phyloP scores from a whole-genome alignment of 1,139 yeast genomes.

The Taphrina pruni region DNA sequence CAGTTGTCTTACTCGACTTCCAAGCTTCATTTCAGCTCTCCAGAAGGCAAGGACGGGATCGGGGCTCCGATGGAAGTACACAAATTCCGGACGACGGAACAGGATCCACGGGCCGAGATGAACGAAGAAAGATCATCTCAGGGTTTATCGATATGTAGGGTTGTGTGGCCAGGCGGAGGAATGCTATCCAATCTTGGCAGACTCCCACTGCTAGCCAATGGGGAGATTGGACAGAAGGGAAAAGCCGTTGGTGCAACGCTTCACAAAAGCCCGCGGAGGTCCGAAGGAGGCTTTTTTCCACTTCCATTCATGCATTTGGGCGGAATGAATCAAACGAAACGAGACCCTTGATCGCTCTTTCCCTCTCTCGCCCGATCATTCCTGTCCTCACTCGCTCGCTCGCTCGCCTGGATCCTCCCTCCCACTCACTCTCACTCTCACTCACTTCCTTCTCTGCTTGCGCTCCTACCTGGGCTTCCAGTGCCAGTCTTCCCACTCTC shows the following conservation, averaged over 20 bases:
- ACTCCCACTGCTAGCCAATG: background rate
- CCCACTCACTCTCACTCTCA: background rate
- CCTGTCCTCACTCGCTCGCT: background rate
- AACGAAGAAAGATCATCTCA: no score
- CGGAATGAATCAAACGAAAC: background rate
- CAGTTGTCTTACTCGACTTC: no score
- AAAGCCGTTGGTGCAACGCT: background rate
- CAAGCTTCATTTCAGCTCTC: no score
- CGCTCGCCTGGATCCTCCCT: background rate
- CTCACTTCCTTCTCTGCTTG: background rate
- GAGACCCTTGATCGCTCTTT: background rate
- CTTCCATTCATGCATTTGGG: background rate
- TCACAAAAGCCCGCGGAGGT: no score
- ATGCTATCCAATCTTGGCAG: no score
- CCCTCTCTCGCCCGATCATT: conserved; percentile 4
- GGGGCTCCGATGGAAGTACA: no score
- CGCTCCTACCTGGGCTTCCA: background rate
- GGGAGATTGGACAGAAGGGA: background rate
- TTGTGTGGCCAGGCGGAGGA: no score
- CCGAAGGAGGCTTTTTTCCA: background rate
- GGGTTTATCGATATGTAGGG: no score
- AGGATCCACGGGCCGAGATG: no score
- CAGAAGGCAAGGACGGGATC: no score
- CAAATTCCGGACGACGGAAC: no score
- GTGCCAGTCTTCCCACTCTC: background rate